Evolutionary conservation across 1,284 basidiomycete genomes (phyloP).

Genomic region (Apiotrichum akiyoshidainum): DNA sequence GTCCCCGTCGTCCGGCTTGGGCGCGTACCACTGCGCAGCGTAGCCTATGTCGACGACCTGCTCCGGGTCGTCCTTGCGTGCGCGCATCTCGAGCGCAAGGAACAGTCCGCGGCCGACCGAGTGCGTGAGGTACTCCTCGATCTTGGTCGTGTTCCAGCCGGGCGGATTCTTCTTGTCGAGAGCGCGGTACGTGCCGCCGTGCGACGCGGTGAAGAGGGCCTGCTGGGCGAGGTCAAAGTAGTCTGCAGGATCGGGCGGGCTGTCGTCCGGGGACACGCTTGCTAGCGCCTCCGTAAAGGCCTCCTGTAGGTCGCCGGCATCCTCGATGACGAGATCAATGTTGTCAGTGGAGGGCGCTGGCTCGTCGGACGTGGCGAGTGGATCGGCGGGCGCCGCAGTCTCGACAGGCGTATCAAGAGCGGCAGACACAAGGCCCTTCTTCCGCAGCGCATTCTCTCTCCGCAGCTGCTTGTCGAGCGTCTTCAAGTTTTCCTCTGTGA

Average conservation of each 20-base stretch:
- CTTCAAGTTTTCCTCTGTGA: not conserved
- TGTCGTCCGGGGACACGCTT: not conserved
- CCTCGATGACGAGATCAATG: too few relatives aligned
- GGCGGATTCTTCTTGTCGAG: not conserved
- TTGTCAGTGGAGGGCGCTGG: too few relatives aligned
- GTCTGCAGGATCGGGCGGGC: conserved; percentile 1
- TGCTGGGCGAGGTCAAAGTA: conserved; percentile 39
- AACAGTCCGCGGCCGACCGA: conserved; percentile 39
- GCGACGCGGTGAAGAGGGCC: conserved; percentile 29
- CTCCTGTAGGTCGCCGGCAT: not conserved
- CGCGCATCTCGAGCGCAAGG: conserved; percentile 34
- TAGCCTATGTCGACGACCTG: conserved; percentile 20
- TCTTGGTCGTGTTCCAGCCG: not conserved
- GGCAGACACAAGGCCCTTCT: too few relatives aligned
- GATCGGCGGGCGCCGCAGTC: too few relatives aligned
- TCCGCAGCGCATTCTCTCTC: not conserved
- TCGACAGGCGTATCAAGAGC: too few relatives aligned
- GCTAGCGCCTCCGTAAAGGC: not conserved
- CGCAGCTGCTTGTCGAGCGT: not conserved
- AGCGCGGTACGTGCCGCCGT: not conserved
- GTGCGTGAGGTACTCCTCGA: conserved; percentile 2
- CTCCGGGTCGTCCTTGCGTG: not conserved
- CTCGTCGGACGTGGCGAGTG: too few relatives aligned
- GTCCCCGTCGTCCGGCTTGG: conserved; percentile 7
- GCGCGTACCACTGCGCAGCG: conserved; percentile 16